Evolutionary conservation across 495 filamentous ascomycete genomes (phyloP), one percentile per base, ranked within the genome.

Genomic region (Lepidopterella palustris): DNA sequence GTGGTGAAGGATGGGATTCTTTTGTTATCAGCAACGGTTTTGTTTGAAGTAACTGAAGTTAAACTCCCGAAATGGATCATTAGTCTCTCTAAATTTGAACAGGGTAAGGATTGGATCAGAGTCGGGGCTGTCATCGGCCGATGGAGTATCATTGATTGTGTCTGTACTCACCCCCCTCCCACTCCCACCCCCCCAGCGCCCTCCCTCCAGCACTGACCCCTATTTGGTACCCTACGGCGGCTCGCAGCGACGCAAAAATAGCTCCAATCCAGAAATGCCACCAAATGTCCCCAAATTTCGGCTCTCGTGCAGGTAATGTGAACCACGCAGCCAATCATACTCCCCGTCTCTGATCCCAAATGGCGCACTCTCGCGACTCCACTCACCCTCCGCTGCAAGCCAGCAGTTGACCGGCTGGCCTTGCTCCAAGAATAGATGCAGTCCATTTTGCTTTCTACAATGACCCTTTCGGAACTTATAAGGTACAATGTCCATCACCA

Each of bases 391-490:
- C 49, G 45, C 55, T 58, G 53, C 52, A 40, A 35, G 32, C 20
- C 39, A 24, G 23, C 53, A 57, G 0, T 29, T 45, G 54, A 57
- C 51, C 59, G 53, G 55, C 53, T 57, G 51, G 57, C 25, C 45
- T n/a, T 9, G 45, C 52, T 66, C 71, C 68, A 71, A 68, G 61
- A 68, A 72, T 74, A 74, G 71, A 69, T 64, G 39, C 39, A 50
- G 61, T 54, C 35, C 58, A 53, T 72, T 74, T 71, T 62, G 58
- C 61, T 52, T 40, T 61, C 61, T 67, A 52, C 68, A 58, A n/a
- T 60, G 45, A 62, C 55, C n/a, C 32, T 59, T 67, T 62, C 54
- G 62, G 68, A 49, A 63, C 65, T 68, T 72, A 72, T 74, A 74
- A 73, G 72, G 68, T 70, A 72, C 64, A 51, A 63, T 65, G 53